Evolutionary conservation across 352 stramenopile species (phyloP), one percentile per base, ranked within the genome.

Genomic region (Pythium guiyangense): DNA sequence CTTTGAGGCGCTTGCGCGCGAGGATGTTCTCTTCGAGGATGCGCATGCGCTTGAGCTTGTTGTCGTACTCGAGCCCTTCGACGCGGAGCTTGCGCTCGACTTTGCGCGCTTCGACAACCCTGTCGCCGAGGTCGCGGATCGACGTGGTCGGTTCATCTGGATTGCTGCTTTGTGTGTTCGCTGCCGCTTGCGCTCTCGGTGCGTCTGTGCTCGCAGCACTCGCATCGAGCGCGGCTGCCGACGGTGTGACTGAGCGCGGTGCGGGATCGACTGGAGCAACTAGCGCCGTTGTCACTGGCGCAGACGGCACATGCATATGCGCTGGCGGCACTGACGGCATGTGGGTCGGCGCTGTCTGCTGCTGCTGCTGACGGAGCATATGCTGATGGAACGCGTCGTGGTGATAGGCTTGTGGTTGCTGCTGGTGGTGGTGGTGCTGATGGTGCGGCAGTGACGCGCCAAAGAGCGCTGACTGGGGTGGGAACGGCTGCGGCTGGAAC

Each of bases 1-100:
- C 57, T 20, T 63, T 57, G 8, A 63, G 57, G 2, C 57, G 57
- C 49, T 63, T 63, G 57, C 57, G 57, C 20, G 57, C 57, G 29
- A 63, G 57, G 31, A 63, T 52, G 57, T 57, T 57, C 42, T 63
- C 57, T 45, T 63, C 57, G 15, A 63, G 29, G 31, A 63, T 63
- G 39, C 55, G 55, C 49, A 63, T 57, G 29, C 57, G 57, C 49
- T 63, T 63, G 57, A 63, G 50, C 49, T 49, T 42, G 34, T 63
- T 63, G 49, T 63, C 57, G 31, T 63, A 63, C 39, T 35, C 49
- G 49, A 63, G 49, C 0, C 57, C 57, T 45, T 63, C 57, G 20
- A 63, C 57, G 25, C 57, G 57, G 27, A 63, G 40, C 26, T 63
- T 50, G 15, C 31, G 42, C 42, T 63, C 57, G 20, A 52, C 40